These are phyloP conservation scores for Amesomyces nigricolor DNA, from an alignment of 2,329 filamentous ascomycete genomes.

Conservation along the genomic window DNA sequence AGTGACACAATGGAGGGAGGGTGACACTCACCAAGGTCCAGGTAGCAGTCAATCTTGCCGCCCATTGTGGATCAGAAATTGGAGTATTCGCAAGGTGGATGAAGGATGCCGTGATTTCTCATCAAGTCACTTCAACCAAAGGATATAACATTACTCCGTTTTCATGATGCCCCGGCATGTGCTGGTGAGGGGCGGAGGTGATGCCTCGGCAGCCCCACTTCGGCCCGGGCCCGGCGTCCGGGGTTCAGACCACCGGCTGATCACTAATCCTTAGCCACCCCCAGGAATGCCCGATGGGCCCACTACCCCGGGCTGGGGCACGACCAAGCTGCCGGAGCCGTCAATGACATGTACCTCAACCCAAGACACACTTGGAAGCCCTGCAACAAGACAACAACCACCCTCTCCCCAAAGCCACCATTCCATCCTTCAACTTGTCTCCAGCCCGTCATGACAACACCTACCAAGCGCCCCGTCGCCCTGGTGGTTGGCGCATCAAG, in stretches of 20 bases:
- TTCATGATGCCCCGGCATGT: background rate
- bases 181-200: background rate
- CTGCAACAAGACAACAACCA: background rate
- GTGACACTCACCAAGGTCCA: constrained; percentile 17
- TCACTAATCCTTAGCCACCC: constrained; percentile 8
- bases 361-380: background rate
- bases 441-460: constrained; percentile 15
- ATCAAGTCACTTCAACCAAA: too few relatives aligned
- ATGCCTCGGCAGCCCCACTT: constrained; percentile 13
- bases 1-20: background rate
- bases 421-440: background rate
- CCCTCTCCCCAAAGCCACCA: background rate
- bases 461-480: constrained; percentile 48
- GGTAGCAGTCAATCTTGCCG: constrained; percentile 52
- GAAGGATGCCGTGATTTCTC: background rate
- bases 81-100: background rate
- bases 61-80: constrained; percentile 41
- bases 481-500: constrained; percentile 70
- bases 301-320: background rate
- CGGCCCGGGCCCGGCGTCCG: background rate
- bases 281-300: background rate
- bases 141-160: too few relatives aligned
- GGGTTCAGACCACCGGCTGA: constrained; percentile 3
- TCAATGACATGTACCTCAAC: too few relatives aligned
- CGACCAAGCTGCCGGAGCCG: background rate